Conservation (phyloP, 305 asterid genomes). For the Petunia hybrid region DNA sequence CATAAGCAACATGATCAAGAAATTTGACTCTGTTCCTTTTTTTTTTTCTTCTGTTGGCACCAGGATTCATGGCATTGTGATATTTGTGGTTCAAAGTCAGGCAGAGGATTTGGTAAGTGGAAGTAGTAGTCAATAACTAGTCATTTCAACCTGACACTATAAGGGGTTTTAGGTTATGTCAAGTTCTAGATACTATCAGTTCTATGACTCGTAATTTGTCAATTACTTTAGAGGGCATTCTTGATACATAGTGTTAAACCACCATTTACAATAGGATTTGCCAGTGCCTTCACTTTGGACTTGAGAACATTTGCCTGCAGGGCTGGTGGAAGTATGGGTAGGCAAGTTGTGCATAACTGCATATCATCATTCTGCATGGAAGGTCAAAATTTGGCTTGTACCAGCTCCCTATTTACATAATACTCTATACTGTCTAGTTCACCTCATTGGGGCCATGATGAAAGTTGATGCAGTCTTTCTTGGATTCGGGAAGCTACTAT, state of each 20-base stretch:
- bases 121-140: not conserved
- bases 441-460: conserved; percentile 5
- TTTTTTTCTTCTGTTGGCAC: conserved; percentile 36
- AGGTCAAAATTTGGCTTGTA: conserved; percentile 3
- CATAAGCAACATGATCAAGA: conserved; percentile 18
- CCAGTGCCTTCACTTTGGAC: not conserved
- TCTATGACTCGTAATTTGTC: not conserved
- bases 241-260: not conserved
- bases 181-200: not conserved
- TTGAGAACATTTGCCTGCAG: not conserved
- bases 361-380: not conserved
- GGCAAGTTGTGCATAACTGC: not conserved
- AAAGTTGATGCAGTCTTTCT: conserved; percentile 24
- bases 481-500: not conserved
- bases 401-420: not conserved
- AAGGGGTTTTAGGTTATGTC: not conserved
- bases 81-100: conserved; percentile 93
- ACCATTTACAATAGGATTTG: not conserved
- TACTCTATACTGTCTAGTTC: conserved; percentile 19
- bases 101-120: conserved; percentile 95
- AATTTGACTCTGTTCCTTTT: conserved; percentile 32
- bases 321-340: not conserved
- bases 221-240: not conserved
- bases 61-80: conserved; percentile 98
- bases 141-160: conserved; percentile 17